Evolutionary conservation across 1,139 yeast genomes (phyloP).

Genomic region (Debaryomycetaceae sp.): DNA sequence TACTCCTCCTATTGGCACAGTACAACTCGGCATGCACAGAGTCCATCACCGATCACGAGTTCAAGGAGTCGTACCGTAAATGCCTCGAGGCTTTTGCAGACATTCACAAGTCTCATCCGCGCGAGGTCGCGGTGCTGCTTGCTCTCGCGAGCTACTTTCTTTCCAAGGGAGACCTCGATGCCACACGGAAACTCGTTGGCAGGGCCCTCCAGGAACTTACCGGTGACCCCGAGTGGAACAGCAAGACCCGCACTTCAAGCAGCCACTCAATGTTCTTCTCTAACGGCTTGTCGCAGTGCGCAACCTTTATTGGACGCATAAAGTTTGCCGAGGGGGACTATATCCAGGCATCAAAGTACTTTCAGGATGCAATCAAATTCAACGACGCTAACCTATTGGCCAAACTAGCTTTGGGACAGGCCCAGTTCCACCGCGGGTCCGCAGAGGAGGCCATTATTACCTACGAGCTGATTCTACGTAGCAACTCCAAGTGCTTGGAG

Average conservation of each 20-base stretch:
- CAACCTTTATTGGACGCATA: constrained; percentile 81
- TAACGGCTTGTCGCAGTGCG: constrained; percentile 57
- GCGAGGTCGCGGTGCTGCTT: constrained; percentile 32
- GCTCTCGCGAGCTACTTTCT: constrained; percentile 44
- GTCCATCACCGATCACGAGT: constrained; percentile 51
- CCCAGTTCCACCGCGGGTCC: constrained; percentile 66
- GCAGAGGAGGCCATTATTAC: constrained; percentile 79
- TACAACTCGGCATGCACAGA: constrained; percentile 54
- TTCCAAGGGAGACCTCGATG: constrained; percentile 46
- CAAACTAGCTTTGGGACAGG: constrained; percentile 75
- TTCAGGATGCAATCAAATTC: constrained; percentile 58
- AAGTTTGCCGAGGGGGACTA: constrained; percentile 49
- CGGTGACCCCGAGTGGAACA: constrained; percentile 14
- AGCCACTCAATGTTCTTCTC: constrained; percentile 20
- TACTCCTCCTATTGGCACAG: constrained; percentile 57
- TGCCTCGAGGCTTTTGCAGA: constrained; percentile 29
- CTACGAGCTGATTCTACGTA: constrained; percentile 62
- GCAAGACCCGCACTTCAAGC: constrained; percentile 9
- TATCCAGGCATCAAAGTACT: constrained; percentile 59
- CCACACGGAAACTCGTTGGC: constrained; percentile 47
- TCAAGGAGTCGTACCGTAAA: constrained; percentile 35
- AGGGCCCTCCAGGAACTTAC: constrained; percentile 32
- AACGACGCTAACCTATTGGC: constrained; percentile 59
- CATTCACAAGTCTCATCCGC: constrained; percentile 14
- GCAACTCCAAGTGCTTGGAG: constrained; percentile 63